A percentile compares a stretch with the other conserved stretches of the same genome.
phyloP scores from a whole-genome alignment of 768 basidiomycete genomes.

The Mycena olivaceomarginata region DNA sequence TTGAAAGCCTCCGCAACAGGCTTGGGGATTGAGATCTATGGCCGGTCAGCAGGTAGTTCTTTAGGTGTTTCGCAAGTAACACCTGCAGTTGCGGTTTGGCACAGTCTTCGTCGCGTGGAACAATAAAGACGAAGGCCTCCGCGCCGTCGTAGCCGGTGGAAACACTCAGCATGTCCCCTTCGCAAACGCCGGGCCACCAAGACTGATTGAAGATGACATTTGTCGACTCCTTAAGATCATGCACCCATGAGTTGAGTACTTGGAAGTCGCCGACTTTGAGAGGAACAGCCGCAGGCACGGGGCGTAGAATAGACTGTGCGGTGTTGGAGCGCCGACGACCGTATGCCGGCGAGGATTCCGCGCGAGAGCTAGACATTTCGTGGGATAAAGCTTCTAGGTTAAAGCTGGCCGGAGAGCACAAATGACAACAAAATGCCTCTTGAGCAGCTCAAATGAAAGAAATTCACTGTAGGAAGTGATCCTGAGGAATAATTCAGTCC shows the following conservation, averaged over 20 bases:
- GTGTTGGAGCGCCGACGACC: slow-evolving; percentile 86
- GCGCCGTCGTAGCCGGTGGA: slow-evolving; percentile 62
- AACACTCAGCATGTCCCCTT: slow-evolving; percentile 85
- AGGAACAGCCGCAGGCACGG: slow-evolving; percentile 62
- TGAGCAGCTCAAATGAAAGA: not conserved
- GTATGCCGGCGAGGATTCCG: slow-evolving; percentile 77
- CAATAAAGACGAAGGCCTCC: slow-evolving; percentile 77
- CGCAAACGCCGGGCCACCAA: slow-evolving; percentile 86
- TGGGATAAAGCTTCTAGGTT: slow-evolving; percentile 31
- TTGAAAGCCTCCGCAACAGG: slow-evolving; percentile 83
- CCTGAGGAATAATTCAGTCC: not conserved
- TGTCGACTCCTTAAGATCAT: slow-evolving; percentile 77
- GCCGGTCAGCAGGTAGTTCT: slow-evolving; percentile 2
- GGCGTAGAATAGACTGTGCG: slow-evolving; percentile 77
- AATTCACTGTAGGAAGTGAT: not conserved
- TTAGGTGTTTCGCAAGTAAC: not conserved
- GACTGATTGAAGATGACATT: slow-evolving; percentile 82
- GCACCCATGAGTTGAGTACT: slow-evolving; percentile 83
- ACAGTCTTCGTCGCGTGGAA: slow-evolving; percentile 77
- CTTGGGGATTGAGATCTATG: slow-evolving; percentile 84
- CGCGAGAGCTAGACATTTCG: slow-evolving; percentile 75
- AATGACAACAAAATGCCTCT: not conserved
- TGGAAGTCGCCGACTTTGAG: slow-evolving; percentile 79
- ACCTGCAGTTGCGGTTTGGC: slow-evolving; percentile 82
- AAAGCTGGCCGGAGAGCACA: not conserved